phyloP scores from a whole-genome alignment of 371 early-diverging fungal species.

The Coemansia sp. region DNA sequence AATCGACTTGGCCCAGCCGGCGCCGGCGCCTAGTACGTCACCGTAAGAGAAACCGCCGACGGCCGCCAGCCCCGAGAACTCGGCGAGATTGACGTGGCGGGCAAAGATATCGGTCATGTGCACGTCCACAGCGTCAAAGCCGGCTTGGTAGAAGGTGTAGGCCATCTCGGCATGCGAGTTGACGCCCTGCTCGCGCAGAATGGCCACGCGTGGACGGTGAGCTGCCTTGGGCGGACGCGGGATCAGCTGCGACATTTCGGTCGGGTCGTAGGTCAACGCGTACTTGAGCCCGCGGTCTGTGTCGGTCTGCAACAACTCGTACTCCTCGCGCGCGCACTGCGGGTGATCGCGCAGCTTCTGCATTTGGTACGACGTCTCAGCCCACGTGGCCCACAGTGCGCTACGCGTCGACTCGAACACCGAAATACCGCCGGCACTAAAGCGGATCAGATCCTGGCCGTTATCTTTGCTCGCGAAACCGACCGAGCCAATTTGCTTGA shows the following conservation, averaged over 20 bases:
- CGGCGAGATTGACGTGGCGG: constrained; percentile 65
- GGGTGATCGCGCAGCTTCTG: constrained; percentile 90
- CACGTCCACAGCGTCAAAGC: constrained; percentile 90
- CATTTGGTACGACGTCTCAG: constrained; percentile 88
- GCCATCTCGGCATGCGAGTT: constrained; percentile 95
- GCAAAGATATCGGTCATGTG: constrained; percentile 94
- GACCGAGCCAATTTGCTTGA: constrained; percentile 59
- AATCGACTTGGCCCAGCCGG: constrained; percentile 95
- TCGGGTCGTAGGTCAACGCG: constrained; percentile 75
- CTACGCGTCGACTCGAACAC: constrained; percentile 60
- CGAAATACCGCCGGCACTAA: constrained; percentile 49
- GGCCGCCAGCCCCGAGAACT: constrained; percentile 85
- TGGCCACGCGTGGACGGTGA: constrained; percentile 79
- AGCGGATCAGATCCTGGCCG: constrained; percentile 44
- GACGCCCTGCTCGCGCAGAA: constrained; percentile 96
- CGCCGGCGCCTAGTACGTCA: constrained; percentile 95
- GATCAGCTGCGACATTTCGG: constrained; percentile 50
- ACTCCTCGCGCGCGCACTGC: constrained; percentile 81
- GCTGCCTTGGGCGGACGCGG: constrained; percentile 32
- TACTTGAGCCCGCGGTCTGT: constrained; percentile 75
- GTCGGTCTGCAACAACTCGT: constrained; percentile 63
- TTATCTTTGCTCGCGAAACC: constrained; percentile 61
- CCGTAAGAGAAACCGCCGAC: constrained; percentile 98
- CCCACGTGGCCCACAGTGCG: constrained; percentile 79
- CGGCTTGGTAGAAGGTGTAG: constrained; percentile 86